Evolutionary conservation across 169 alveolate species (phyloP), one percentile per base, ranked within the genome.

Genomic region (Plasmodium berghei): DNA sequence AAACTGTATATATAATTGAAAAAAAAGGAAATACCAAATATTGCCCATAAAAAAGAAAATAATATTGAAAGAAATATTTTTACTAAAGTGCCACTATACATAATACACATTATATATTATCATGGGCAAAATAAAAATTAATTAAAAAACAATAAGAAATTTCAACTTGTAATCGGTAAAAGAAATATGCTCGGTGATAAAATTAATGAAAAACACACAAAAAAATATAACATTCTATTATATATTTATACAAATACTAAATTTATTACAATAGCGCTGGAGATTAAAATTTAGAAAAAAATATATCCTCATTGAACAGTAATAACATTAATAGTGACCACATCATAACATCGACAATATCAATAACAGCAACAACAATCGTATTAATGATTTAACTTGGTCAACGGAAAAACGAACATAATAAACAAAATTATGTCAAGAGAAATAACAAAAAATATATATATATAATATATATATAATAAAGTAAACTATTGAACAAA

Each of bases 401-500:
- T 48, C 62, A 16, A 63, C 26, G 52, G 64, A 75, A 75, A 28
- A 61, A 48, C 18, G 45, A 16, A 73, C 49, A 73, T 62, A 61
- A 75, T 62, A 62, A 75, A 75, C 88, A 75, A 45, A 55, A 75
- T 63, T 73, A 63, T 61, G 62, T 20, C 75, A 54, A 58, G 62
- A 55, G 49, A 56, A 24, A 66, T 34, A 69, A 16, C 45, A 16
- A 69, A 45, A 64, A 16, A 64, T 64, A 64, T 64, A 34, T 72
- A 73, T 52, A 73, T 73, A 59, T 58, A 5, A 24, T 45, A 73
- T 73, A 73, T 52, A 73, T 22, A 61, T 59, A 54, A 74, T 66
- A 66, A 61, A 74, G 62, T 59, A 54, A 64, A 24, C 88, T 74
- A 75, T 75, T 63, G 88, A n/a, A 58, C 88, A 75, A 75, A 75